These are phyloP conservation scores for Bruguiera hainesii DNA, from an alignment of 441 rosid genomes.

Conservation along the genomic window DNA sequence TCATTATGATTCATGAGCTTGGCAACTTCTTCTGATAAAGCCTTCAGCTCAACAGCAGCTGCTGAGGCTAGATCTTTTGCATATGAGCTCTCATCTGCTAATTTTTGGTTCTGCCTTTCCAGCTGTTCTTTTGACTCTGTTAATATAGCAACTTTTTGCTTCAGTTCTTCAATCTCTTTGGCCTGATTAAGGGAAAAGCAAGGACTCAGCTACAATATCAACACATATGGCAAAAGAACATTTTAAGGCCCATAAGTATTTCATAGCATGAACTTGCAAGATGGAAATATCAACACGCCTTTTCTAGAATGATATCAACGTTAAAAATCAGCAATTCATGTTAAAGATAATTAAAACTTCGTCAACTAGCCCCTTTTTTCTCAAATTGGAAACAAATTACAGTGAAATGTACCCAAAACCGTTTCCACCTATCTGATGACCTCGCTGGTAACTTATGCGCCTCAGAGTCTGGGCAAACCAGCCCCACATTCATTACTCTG, in stretches of 20 bases:
- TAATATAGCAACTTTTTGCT: constrained; percentile 49
- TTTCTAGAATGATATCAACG: too few relatives aligned
- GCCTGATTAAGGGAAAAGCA: constrained; percentile 38
- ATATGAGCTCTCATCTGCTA: constrained; percentile 88
- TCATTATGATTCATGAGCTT: constrained; percentile 92
- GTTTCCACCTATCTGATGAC: not conserved
- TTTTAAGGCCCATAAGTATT: constrained; percentile 6
- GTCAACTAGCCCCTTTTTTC: not conserved
- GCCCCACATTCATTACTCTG: not conserved
- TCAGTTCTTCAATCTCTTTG: constrained; percentile 66
- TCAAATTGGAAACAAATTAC: not conserved
- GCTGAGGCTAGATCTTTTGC: constrained; percentile 98
- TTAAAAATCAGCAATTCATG: not conserved
- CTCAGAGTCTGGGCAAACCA: not conserved
- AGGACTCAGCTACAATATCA: constrained; percentile 16
- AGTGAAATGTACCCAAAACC: not conserved
- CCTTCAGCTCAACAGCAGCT: constrained; percentile 96
- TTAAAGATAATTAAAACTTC: not conserved
- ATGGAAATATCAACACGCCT: not conserved
- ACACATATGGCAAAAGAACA: constrained; percentile 4
- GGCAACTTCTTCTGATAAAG: constrained; percentile 89
- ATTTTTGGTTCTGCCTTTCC: constrained; percentile 62
- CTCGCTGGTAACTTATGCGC: not conserved
- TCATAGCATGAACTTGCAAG: not conserved
- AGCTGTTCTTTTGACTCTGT: constrained; percentile 60